Conservation (phyloP, 257 asterid genomes). For the Nyctanthes arbortristis region DNA sequence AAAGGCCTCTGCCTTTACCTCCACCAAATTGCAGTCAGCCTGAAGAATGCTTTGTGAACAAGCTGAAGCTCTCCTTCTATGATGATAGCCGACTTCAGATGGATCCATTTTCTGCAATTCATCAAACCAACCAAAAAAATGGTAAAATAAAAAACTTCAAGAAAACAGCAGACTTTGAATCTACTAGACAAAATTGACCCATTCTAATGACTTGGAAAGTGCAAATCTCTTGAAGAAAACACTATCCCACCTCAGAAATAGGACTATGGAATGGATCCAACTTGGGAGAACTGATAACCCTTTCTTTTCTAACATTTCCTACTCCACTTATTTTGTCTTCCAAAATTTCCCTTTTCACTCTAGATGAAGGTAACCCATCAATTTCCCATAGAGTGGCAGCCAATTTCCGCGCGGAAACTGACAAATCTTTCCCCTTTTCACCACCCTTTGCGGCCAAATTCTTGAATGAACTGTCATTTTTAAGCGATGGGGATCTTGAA, state of each 20-base stretch:
- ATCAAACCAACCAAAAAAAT: not conserved
- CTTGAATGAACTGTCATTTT: conserved; percentile 49
- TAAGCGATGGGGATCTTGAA: conserved; percentile 57
- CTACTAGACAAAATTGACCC: not conserved
- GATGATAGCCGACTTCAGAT: conserved; percentile 45
- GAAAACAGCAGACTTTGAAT: conserved; percentile 17
- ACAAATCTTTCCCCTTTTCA: conserved; percentile 47
- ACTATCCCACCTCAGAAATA: conserved; percentile 70
- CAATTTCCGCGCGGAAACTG: conserved; percentile 79
- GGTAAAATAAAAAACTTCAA: conserved; percentile 20
- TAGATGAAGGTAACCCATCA: conserved; percentile 57
- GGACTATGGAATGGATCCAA: conserved; percentile 56
- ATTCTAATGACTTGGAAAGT: conserved; percentile 8
- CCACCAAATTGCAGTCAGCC: conserved; percentile 45
- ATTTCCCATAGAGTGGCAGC: conserved; percentile 90
- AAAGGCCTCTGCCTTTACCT: conserved; percentile 43
- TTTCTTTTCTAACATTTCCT: conserved; percentile 41
- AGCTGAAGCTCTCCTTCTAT: conserved; percentile 65
- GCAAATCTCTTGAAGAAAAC: conserved; percentile 17
- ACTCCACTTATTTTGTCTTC: conserved; percentile 45
- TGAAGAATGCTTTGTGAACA: conserved; percentile 63
- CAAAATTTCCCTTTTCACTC: conserved; percentile 42
- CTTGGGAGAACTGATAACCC: conserved; percentile 42
- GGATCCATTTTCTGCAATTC: conserved; percentile 69
- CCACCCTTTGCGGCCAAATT: conserved; percentile 40